Conservation (phyloP, 352 stramenopile genomes). For the Pythium grandisporangium region DNA sequence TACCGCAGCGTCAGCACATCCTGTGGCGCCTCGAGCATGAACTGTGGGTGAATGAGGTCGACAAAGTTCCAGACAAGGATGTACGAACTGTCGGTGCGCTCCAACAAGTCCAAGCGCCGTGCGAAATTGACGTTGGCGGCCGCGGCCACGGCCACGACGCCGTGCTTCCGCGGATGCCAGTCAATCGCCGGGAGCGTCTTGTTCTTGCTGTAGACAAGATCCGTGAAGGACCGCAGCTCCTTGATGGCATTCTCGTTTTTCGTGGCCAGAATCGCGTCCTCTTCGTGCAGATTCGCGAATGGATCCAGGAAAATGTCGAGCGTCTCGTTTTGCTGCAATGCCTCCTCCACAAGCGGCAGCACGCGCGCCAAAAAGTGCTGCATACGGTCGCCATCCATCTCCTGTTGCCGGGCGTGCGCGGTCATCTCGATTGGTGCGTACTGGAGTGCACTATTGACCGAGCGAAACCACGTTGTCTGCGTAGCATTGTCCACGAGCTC, state of each 20-base stretch:
- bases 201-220: conserved; percentile 92
- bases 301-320: conserved; percentile 79
- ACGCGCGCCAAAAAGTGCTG: conserved; percentile 57
- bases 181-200: conserved; percentile 85
- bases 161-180: conserved; percentile 87
- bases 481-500: conserved; percentile 59
- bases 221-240: conserved; percentile 89
- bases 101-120: conserved; percentile 65
- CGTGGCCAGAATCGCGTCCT: conserved; percentile 45
- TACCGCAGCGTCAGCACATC: conserved; percentile 86
- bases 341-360: conserved; percentile 61
- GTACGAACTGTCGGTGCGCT: conserved; percentile 80
- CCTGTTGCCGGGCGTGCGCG: conserved; percentile 16
- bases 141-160: conserved; percentile 81
- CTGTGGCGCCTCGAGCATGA: conserved; percentile 89
- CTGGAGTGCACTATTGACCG: conserved; percentile 72
- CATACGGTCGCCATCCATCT: conserved; percentile 66
- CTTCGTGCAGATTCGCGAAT: conserved; percentile 60
- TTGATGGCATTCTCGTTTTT: conserved; percentile 88
- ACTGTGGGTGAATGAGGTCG: conserved; percentile 90
- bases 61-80: conserved; percentile 93
- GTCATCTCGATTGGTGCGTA: conserved; percentile 68
- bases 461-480: conserved; percentile 80
- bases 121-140: conserved; percentile 83
- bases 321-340: conserved; percentile 80